Evolutionary conservation across 192 early-diverging fungal species (phyloP), one percentile per base, ranked within the genome.

Genomic region (Backusella australiensis): DNA sequence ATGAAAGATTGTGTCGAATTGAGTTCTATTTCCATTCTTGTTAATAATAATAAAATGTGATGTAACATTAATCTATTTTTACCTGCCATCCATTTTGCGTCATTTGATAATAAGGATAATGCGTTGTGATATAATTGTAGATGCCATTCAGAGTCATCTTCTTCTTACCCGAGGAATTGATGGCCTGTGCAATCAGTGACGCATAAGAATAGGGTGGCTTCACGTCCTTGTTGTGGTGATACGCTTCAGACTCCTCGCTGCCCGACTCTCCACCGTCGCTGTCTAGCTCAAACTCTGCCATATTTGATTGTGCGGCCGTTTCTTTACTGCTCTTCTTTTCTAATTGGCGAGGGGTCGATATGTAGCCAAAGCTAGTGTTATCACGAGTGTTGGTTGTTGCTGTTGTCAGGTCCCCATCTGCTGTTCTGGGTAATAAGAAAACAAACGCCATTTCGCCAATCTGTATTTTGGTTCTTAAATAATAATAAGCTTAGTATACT

Each of bases 1-100:
- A 87, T n/a, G 95, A 96, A 39, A 98, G 85, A 81, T 98, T 98
- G 84, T 98, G 97, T 42, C 97, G 90, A 76, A 98, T 94, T 34
- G 96, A 98, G 82, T 98, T 98, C 90, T 95, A 80, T 34, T 29
- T 66, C 21, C 39, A 79, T 46, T 63, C 32, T 34, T 70, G 26
- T 39, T 14, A 68, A 11, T 41, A 53, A 23, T n/a, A 49, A 69
- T 39, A 3, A 39, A 11, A 39, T 11, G 38, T 3, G 11, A 69
- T 34, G 23, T 34, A 32, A 34, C 35, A 69, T n/a, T 67, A 26
- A 11, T 34, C 6, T 7, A 32, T 34, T 26, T 78, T 81, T 83
- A 94, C 93, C 91, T 96, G 96, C 97, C 97, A 98, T 21, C 95
- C 95, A 83, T 90, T 92, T 53, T 92, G 90, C 17, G 94, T 90